Evolutionary conservation across 108 stramenopile species (phyloP), one percentile per base, ranked within the genome.

Genomic region (Aurantiochytrium sp.): DNA sequence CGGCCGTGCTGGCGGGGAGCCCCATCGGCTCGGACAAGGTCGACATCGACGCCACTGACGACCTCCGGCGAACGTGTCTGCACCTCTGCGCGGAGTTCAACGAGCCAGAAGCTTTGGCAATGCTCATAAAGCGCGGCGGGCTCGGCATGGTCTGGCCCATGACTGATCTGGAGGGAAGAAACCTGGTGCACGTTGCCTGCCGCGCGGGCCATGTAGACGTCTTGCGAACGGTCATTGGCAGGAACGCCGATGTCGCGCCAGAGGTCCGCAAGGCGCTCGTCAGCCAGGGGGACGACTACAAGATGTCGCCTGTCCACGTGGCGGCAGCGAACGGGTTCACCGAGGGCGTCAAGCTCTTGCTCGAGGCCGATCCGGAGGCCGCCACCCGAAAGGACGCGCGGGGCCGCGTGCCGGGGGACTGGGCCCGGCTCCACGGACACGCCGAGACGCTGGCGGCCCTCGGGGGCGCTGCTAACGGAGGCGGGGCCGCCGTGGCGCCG

Each of bases 51-150:
- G 45, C 42, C 42, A 6, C 6, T 22, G 73, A 81, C 45, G 73
- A 81, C 3, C 73, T 81, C 39, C 0, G 24, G 39, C 12, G 73
- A 17, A 81, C 73, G 2, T 41, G 39, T 24, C 30, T 81, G 73
- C 73, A 81, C 32, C 73, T 81, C 39, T 81, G 73, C 45, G 73
- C 73, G 32, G 73, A 81, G 2, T 81, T 48, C 45, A 3, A 81
- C 1, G 39, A 48, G 17, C 24, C n/a, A 27, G 36, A 41, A 12
- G 73, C 73, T 27, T 24, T 81, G 6, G 45, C 39, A 6, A 41
- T 42, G 73, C 15, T 81, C 30, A 41, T 81, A 6, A 37, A 24
- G 12, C 17, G 30, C 27, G 45, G 39, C n/a, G 45, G 45, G 45
- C 21, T 42, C 42, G 32, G 12, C 24, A 48, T 8, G 12, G 19